These are phyloP conservation scores for Lachnellula subtilissima DNA, from an alignment of 2,329 filamentous ascomycete genomes.

Conservation along the genomic window DNA sequence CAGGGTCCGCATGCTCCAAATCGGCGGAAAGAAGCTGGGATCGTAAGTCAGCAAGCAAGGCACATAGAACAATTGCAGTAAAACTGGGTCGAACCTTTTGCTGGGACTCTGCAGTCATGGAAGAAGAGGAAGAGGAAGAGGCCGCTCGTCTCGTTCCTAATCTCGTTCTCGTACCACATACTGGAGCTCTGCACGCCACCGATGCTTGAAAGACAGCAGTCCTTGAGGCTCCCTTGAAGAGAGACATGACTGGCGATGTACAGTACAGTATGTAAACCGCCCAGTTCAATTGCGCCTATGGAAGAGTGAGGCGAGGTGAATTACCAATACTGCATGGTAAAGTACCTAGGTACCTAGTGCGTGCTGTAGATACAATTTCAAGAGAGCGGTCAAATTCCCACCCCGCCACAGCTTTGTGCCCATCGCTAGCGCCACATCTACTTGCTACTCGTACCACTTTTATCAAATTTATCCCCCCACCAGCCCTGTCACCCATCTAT, in stretches of 20 bases:
- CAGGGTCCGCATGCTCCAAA: conserved; percentile 79
- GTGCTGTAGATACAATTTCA: too few species aligned
- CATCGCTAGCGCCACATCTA: too few species aligned
- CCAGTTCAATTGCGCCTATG: not conserved
- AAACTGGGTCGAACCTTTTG: conserved; percentile 45
- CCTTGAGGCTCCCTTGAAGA: conserved; percentile 28
- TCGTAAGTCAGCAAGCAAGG: conserved; percentile 8
- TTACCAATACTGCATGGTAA: not conserved
- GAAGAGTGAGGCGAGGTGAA: conserved; percentile 10
- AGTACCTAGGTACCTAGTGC: too few species aligned
- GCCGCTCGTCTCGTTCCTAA: conserved; percentile 18
- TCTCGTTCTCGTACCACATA: conserved; percentile 13
- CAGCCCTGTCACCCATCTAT: too few species aligned
- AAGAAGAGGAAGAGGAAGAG: conserved; percentile 9
- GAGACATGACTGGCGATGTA: conserved; percentile 25
- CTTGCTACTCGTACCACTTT: too few species aligned
- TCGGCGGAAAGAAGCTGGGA: conserved; percentile 70
- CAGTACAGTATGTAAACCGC: not conserved
- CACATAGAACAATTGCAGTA: conserved; percentile 1
- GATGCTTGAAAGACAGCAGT: conserved; percentile 20
- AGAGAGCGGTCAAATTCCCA: too few species aligned
- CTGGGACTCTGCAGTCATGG: conserved; percentile 45
- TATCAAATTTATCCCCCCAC: too few species aligned
- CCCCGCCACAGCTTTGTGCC: too few species aligned
- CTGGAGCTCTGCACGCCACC: conserved; percentile 18